phyloP scores from a whole-genome alignment of 331 rosid genomes.

The Malus hybrid region DNA sequence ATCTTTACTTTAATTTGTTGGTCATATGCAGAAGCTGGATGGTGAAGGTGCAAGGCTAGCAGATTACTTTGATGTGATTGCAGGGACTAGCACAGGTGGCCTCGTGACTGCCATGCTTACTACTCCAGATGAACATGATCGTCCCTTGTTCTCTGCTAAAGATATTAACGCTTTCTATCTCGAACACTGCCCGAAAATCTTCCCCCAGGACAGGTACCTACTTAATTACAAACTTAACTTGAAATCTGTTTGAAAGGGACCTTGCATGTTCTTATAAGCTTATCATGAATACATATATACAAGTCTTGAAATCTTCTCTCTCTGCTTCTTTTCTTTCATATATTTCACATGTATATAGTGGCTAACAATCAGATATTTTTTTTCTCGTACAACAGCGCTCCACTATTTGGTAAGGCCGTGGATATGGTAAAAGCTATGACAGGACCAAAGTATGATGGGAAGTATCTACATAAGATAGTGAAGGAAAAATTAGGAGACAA shows the following conservation, averaged over 20 bases:
- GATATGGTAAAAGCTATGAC: constrained; percentile 7
- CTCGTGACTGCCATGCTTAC: constrained; percentile 31
- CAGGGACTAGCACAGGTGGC: constrained; percentile 39
- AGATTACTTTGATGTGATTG: constrained; percentile 31
- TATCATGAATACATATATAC: not conserved
- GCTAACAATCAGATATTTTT: not conserved
- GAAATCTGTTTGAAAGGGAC: not conserved
- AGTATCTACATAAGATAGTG: constrained; percentile 24
- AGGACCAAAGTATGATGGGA: constrained; percentile 50
- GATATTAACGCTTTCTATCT: constrained; percentile 23
- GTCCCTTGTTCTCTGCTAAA: constrained; percentile 23
- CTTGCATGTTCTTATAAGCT: not conserved
- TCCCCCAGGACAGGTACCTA: constrained; percentile 17
- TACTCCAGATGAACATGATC: constrained; percentile 14
- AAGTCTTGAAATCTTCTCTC: not conserved
- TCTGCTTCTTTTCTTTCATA: not conserved
- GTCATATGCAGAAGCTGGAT: constrained; percentile 20
- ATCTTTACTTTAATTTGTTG: not conserved
- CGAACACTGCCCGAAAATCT: constrained; percentile 20
- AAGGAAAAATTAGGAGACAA: constrained; percentile 29
- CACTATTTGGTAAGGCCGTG: not conserved
- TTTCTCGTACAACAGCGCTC: not conserved
- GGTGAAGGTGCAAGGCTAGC: constrained; percentile 29
- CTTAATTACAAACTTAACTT: not conserved
- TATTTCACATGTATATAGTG: not conserved